A percentile compares a stretch with the other conserved stretches of the same genome.
Conservation (phyloP, 768 basidiomycete genomes). For the Boletus insuetus region DNA sequence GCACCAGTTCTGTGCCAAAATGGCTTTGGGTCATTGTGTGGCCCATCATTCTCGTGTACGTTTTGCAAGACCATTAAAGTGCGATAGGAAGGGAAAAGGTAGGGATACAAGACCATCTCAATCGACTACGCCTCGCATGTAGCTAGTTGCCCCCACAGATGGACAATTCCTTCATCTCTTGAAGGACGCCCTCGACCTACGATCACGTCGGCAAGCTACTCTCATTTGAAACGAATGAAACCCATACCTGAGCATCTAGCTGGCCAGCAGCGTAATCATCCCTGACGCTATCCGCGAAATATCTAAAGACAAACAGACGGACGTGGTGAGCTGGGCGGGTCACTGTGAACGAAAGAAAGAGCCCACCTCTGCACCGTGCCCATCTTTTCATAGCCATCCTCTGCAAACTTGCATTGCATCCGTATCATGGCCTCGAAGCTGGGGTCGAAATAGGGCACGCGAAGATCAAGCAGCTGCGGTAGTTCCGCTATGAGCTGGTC, state of each 20-base stretch:
- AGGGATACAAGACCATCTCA: constrained; percentile 8
- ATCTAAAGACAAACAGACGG: constrained; percentile 43
- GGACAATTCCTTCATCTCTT: constrained; percentile 94
- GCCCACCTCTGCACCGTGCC: constrained; percentile 84
- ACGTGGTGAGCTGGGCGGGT: not conserved
- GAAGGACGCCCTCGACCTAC: constrained; percentile 92
- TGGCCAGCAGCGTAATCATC: constrained; percentile 98
- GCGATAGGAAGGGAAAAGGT: not conserved
- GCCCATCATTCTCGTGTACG: constrained; percentile 2
- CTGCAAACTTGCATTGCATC: constrained; percentile 96
- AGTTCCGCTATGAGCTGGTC: constrained; percentile 88
- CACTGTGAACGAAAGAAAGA: not conserved
- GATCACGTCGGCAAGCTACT: not conserved
- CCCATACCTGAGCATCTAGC: constrained; percentile 82
- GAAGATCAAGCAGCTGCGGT: constrained; percentile 89
- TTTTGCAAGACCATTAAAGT: not conserved
- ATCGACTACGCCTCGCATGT: not conserved
- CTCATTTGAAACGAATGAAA: not conserved
- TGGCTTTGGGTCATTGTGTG: constrained; percentile 10
- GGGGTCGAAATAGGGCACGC: constrained; percentile 97
- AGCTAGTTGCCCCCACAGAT: constrained; percentile 72
- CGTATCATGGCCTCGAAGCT: constrained; percentile 99
- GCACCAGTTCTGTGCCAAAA: constrained; percentile 11
- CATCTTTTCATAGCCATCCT: constrained; percentile 97
- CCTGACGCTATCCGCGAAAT: constrained; percentile 84